Evolutionary conservation across 345 rosid species (phyloP).

Genomic region (Microthlaspi erraticum): DNA sequence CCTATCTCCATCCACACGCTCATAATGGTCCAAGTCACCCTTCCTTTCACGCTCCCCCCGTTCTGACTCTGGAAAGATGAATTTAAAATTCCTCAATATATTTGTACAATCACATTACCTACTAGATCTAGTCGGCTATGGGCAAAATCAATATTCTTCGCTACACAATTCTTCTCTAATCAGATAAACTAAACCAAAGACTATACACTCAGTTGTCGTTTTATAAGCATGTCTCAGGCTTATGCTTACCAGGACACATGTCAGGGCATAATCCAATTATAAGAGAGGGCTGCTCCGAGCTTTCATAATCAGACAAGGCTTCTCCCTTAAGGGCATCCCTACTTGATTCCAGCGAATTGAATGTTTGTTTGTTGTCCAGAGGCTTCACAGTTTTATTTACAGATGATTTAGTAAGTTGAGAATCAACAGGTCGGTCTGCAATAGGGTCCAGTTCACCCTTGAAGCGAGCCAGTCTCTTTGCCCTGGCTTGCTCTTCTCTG

Average conservation of each 20-base stretch:
- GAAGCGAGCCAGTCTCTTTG: conserved; percentile 82
- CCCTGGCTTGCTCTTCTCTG: conserved; percentile 90
- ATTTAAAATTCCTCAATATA: conserved; percentile 25
- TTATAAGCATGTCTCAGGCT: conserved; percentile 29
- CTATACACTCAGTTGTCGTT: conserved; percentile 22
- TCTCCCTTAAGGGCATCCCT: conserved; percentile 50
- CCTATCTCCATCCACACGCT: conserved; percentile 92
- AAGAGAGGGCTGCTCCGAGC: conserved; percentile 55
- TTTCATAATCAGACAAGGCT: conserved; percentile 54
- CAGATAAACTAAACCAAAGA: conserved; percentile 26
- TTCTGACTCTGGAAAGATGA: conserved; percentile 71
- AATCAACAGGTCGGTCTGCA: conserved; percentile 46
- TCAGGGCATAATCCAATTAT: conserved; percentile 83
- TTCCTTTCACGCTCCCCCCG: conserved; percentile 94
- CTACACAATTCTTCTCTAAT: conserved; percentile 17
- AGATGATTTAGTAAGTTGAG: conserved; percentile 49
- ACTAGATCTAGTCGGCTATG: conserved; percentile 19
- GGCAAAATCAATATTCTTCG: neutral
- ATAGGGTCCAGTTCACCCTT: conserved; percentile 67
- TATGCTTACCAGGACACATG: conserved; percentile 88
- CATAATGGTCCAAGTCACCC: conserved; percentile 96
- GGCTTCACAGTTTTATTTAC: conserved; percentile 45
- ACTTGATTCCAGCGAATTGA: conserved; percentile 45
- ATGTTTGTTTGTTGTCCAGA: conserved; percentile 45
- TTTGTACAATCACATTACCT: conserved; percentile 13